These are phyloP conservation scores for Xerocomus nothofagi DNA, from an alignment of 1,284 basidiomycete species.

Conservation along the genomic window DNA sequence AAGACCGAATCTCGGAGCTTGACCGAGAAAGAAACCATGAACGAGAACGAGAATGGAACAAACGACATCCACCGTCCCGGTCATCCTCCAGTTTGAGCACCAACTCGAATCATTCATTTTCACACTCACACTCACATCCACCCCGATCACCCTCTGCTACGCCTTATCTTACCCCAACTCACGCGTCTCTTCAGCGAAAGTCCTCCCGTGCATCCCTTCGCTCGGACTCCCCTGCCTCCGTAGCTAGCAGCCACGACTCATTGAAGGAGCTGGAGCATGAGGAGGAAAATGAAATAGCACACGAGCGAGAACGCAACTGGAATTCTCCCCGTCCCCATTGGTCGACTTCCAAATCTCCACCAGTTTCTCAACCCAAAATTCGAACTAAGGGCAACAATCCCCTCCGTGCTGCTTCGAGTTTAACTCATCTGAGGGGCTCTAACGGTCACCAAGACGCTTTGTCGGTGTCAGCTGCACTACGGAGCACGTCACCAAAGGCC, in stretches of 20 bases:
- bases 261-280: slow-evolving; percentile 37
- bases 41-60: slow-evolving; percentile 59
- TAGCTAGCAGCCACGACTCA: slow-evolving; percentile 37
- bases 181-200: slow-evolving; percentile 33
- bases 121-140: slow-evolving; percentile 35
- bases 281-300: slow-evolving; percentile 39
- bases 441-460: slow-evolving; percentile 12
- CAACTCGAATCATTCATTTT: slow-evolving; percentile 35
- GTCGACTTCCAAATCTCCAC: slow-evolving; percentile 31
- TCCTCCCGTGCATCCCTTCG: slow-evolving; percentile 37
- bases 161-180: slow-evolving; percentile 34
- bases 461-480: slow-evolving; percentile 1
- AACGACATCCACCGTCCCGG: slow-evolving; percentile 37
- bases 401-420: slow-evolving; percentile 23
- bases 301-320: slow-evolving; percentile 57
- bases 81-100: slow-evolving; percentile 35
- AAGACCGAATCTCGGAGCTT: slow-evolving; percentile 43
- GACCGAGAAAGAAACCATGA: slow-evolving; percentile 45
- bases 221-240: slow-evolving; percentile 43
- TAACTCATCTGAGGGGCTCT: slow-evolving; percentile 13
- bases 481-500: slow-evolving; percentile 2
- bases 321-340: slow-evolving; percentile 57
- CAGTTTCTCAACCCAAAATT: slow-evolving; percentile 6
- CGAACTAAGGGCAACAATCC: slow-evolving; percentile 11
- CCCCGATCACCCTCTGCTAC: slow-evolving; percentile 38